A percentile compares a stretch with the other conserved stretches of the same genome.
Conservation (phyloP, 2,329 filamentous ascomycete species). For the Didymella arachidicola region DNA sequence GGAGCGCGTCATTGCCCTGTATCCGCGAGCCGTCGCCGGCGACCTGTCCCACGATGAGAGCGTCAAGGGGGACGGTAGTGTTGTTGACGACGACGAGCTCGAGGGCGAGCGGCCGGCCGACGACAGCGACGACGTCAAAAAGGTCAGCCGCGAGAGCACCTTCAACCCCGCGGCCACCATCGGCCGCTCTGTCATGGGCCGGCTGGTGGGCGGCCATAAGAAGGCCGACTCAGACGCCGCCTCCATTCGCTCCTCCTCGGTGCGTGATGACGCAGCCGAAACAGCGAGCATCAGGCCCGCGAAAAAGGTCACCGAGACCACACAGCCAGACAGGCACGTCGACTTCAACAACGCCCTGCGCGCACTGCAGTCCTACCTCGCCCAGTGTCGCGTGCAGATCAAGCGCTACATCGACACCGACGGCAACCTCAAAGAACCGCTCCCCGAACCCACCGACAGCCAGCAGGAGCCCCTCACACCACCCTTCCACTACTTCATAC, state of each 20-base stretch:
- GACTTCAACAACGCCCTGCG: slow-evolving; percentile 81
- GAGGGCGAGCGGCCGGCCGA: slow-evolving; percentile 31
- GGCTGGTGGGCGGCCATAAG: slow-evolving; percentile 54
- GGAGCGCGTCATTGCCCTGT: slow-evolving; percentile 84
- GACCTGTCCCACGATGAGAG: slow-evolving; percentile 71
- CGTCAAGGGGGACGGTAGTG: slow-evolving; percentile 53
- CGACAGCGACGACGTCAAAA: slow-evolving; percentile 33
- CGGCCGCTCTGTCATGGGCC: slow-evolving; percentile 57
- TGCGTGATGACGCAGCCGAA: slow-evolving; percentile 64
- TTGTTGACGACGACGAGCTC: slow-evolving; percentile 39
- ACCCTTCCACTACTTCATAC: slow-evolving; percentile 55
- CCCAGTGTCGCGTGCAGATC: slow-evolving; percentile 76
- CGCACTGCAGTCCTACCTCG: slow-evolving; percentile 86
- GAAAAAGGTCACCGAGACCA: slow-evolving; percentile 55
- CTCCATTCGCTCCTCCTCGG: slow-evolving; percentile 69
- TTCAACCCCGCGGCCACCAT: slow-evolving; percentile 39
- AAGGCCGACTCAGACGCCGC: slow-evolving; percentile 59
- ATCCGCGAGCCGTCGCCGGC: slow-evolving; percentile 83
- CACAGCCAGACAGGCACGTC: slow-evolving; percentile 58
- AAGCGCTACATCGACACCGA: slow-evolving; percentile 68
- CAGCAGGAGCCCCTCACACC: slow-evolving; percentile 50
- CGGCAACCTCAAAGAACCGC: slow-evolving; percentile 64
- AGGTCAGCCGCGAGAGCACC: slow-evolving; percentile 28
- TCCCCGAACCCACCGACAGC: slow-evolving; percentile 57
- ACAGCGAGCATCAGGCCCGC: slow-evolving; percentile 58